phyloP scores from a whole-genome alignment of 2,329 filamentous ascomycete genomes.

The Aspergillus cejpii region DNA sequence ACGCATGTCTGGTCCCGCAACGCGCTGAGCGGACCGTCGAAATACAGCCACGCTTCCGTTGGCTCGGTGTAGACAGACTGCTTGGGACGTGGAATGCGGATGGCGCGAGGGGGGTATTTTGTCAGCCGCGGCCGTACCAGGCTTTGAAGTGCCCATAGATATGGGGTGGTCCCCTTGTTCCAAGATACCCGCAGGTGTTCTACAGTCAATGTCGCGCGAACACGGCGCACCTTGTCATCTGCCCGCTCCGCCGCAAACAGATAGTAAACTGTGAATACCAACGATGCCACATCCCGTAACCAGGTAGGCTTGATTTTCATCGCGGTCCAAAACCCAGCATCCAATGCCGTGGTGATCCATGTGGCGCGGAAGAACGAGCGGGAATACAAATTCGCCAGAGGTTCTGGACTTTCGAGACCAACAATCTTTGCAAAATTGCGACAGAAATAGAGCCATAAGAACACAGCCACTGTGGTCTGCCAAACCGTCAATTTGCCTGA shows the following conservation, averaged over 20 bases:
- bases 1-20: slow-evolving; percentile 69
- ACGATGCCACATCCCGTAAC: slow-evolving; percentile 71
- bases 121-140: slow-evolving; percentile 73
- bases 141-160: slow-evolving; percentile 64
- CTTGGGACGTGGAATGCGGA: slow-evolving; percentile 74
- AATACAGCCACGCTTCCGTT: slow-evolving; percentile 85
- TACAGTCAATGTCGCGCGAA: slow-evolving; percentile 76
- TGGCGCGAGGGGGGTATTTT: slow-evolving; percentile 70
- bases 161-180: slow-evolving; percentile 91
- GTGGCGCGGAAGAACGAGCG: slow-evolving; percentile 90
- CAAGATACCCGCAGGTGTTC: slow-evolving; percentile 88
- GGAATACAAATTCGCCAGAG: slow-evolving; percentile 88
- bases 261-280: slow-evolving; percentile 85
- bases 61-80: slow-evolving; percentile 78
- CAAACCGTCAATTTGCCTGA: slow-evolving; percentile 71
- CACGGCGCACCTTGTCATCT: slow-evolving; percentile 91
- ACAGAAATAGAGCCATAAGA: slow-evolving; percentile 83
- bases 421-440: slow-evolving; percentile 92
- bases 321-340: slow-evolving; percentile 96
- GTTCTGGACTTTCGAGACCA: slow-evolving; percentile 85
- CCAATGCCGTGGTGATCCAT: slow-evolving; percentile 89
- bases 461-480: slow-evolving; percentile 80
- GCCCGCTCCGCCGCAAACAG: slow-evolving; percentile 87
- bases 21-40: slow-evolving; percentile 75
- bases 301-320: slow-evolving; percentile 82